A percentile compares a stretch with the other conserved stretches of the same genome.
These are phyloP conservation scores for Lodderomyces beijingensis DNA, from an alignment of 1,139 yeast species.

Conservation along the genomic window DNA sequence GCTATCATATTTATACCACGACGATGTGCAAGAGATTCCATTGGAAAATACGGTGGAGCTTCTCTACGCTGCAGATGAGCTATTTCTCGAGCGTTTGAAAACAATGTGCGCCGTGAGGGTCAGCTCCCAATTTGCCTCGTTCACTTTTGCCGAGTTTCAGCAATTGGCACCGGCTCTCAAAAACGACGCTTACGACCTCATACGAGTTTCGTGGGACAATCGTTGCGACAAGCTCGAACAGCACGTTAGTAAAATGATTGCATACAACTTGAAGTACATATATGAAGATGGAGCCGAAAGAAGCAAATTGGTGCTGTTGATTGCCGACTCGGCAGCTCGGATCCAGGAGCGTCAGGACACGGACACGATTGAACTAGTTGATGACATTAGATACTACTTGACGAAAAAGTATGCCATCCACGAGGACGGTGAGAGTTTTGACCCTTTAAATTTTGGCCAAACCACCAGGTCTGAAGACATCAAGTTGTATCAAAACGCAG, in stretches of 20 bases:
- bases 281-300: constrained; percentile 26
- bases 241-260: constrained; percentile 55
- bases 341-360: constrained; percentile 63
- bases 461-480: constrained; percentile 21
- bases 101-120: constrained; percentile 61
- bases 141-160: constrained; percentile 19
- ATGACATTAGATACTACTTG: constrained; percentile 68
- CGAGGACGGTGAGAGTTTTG: constrained; percentile 28
- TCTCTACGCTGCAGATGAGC: constrained; percentile 56
- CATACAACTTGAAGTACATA: constrained; percentile 42
- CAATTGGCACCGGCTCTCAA: constrained; percentile 20
- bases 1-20: constrained; percentile 57
- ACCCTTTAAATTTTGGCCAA: constrained; percentile 19
- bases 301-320: constrained; percentile 17
- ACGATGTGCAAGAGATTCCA: constrained; percentile 48
- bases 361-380: constrained; percentile 75
- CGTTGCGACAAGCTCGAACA: constrained; percentile 63
- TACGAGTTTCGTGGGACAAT: constrained; percentile 66
- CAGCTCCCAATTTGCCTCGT: constrained; percentile 32
- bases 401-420: constrained; percentile 41
- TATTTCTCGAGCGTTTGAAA: constrained; percentile 60
- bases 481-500: constrained; percentile 28
- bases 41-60: constrained; percentile 49
- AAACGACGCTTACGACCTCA: constrained; percentile 49
- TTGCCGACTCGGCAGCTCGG: constrained; percentile 49